Base-by-base conservation (phyloP, 2,329 filamentous ascomycete species). In the Fusarium xyrophilum region DNA sequence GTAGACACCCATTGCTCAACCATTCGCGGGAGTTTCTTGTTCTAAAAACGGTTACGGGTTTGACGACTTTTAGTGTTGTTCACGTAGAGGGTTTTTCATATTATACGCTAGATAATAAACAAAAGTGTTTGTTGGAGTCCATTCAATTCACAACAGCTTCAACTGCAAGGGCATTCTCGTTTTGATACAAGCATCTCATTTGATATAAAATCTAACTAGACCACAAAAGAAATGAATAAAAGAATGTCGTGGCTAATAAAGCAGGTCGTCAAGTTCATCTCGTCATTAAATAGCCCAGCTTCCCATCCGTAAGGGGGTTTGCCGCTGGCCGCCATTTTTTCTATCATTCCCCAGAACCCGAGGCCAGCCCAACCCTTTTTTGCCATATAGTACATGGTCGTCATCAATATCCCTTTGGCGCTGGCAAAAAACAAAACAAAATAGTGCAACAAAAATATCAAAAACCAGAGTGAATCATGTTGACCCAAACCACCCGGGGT, bases 231-330 rank as follows among this genome's bases (percentile, higher is more conserved):
- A 54, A 60, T 53, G 27, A 50, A 57, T 39, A 60, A 56, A 55
- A 66, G 35, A 44, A 50, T 48, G 47, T 68, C 30, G 52, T 62
- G 28, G 48, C 36, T 48, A 38, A 35, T 65, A 28, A 58, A 60
- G 48, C 57, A 68, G 53, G 63, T 76, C 74, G 63, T 75, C 58
- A 76, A 69, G 68, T 72, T 76, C 74, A 61, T 76, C 59, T 74
- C 70, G 40, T 76, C 74, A 68, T 76, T 71, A 76, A 60, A 64
- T 47, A 54, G 44, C 56, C 57, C 63, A 50, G 54, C 43, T 51
- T 56, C 56, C 63, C 68, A 52, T 40, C 50, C 68, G 46, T 48
- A 71, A 62, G 63, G 63, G 27, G 60, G 61, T 59, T 69, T 68
- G 56, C 65, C 56, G 57, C 57, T 55, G 61, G 56, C 67, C 63